These are phyloP conservation scores for Polyporus tsugae DNA, from an alignment of 1,284 basidiomycete species.

Conservation along the genomic window DNA sequence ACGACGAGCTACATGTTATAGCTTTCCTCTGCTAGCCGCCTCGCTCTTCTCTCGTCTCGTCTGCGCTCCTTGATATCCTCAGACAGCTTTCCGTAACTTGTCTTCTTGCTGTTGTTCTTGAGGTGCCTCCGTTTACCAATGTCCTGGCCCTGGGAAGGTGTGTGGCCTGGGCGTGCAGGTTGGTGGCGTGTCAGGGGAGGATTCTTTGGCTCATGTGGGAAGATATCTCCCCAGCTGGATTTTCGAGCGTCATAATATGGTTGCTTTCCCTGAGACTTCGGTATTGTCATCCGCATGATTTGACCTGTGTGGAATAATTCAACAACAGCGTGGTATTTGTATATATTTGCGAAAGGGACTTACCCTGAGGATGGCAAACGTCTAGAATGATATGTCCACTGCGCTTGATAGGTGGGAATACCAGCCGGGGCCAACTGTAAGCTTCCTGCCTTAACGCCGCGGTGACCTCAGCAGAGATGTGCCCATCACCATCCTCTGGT, in stretches of 20 bases:
- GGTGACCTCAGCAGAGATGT: constrained; percentile 44
- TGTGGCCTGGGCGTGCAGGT: constrained; percentile 42
- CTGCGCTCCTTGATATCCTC: constrained; percentile 47
- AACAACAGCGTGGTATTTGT: neutral
- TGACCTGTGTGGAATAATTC: constrained; percentile 62
- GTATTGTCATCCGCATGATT: constrained; percentile 90
- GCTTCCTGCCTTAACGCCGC: constrained; percentile 69
- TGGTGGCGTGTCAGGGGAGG: constrained; percentile 69
- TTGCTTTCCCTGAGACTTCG: constrained; percentile 94
- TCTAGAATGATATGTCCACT: constrained; percentile 95
- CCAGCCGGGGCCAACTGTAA: constrained; percentile 89
- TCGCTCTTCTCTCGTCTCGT: constrained; percentile 33
- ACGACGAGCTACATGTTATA: neutral
- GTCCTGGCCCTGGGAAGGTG: constrained; percentile 51
- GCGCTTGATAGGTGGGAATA: constrained; percentile 91
- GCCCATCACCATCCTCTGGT: neutral
- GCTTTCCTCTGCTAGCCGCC: constrained; percentile 17
- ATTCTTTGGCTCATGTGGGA: constrained; percentile 88
- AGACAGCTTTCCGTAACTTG: constrained; percentile 51
- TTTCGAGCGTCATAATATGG: constrained; percentile 96
- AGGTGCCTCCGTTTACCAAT: constrained; percentile 57
- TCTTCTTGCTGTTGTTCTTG: constrained; percentile 33
- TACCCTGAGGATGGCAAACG: constrained; percentile 85
- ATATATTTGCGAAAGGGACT: constrained; percentile 26
- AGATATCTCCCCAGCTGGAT: constrained; percentile 92